These are phyloP conservation scores for Yarrowia sp. DNA, from an alignment of 805 yeast species.

Conservation along the genomic window DNA sequence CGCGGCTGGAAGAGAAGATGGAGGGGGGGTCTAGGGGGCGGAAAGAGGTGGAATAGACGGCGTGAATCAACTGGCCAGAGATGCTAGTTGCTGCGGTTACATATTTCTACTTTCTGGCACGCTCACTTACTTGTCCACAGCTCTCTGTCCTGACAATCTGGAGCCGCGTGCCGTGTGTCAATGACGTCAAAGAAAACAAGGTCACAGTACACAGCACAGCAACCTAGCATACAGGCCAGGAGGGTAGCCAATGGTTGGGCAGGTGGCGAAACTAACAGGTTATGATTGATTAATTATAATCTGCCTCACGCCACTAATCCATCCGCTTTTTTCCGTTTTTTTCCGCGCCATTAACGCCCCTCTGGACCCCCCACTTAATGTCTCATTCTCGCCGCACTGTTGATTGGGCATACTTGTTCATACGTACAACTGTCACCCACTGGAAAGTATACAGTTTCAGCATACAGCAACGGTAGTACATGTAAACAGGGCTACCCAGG, in stretches of 20 bases:
- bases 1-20: not conserved
- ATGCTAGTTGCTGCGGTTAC: no score
- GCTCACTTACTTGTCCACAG: not conserved
- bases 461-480: no score
- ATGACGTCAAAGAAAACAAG: not conserved
- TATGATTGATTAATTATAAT: no score
- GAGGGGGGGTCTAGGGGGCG: not conserved
- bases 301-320: no score
- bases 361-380: not conserved
- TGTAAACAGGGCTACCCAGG: no score
- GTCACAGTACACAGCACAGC: not conserved
- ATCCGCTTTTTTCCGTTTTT: no score
- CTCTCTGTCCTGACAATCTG: no score
- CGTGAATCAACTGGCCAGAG: no score
- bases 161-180: not conserved
- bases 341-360: no score
- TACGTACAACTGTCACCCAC: no score
- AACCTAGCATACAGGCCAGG: not conserved
- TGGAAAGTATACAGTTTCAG: no score
- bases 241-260: no score
- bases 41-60: not conserved
- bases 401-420: conserved; percentile 1
- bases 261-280: not conserved
- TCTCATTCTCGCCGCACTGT: conserved; percentile 13
- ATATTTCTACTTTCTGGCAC: not conserved